Percentiles rank a stretch among this genome's conserved stretches.
Evolutionary conservation across 768 basidiomycete genomes (phyloP).

Genomic region (Rubroboletus pulcherrimus): DNA sequence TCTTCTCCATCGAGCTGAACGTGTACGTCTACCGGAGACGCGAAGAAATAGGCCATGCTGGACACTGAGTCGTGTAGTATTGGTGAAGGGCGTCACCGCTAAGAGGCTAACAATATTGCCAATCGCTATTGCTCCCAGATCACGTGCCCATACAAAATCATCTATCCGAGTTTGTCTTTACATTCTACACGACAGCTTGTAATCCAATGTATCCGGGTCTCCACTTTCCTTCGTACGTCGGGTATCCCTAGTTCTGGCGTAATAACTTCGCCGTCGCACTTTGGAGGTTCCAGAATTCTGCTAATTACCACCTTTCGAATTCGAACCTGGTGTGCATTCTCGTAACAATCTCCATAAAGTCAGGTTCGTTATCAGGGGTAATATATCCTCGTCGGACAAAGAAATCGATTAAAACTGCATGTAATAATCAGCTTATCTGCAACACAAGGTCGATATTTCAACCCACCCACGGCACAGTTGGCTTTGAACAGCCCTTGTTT

Average conservation of each 20-base stretch:
- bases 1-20: slow-evolving; percentile 87
- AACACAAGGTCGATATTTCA: background rate
- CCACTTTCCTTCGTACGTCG: background rate
- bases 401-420: slow-evolving; percentile 82
- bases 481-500: slow-evolving; percentile 79
- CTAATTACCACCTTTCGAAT: slow-evolving; percentile 47
- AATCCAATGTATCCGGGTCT: background rate
- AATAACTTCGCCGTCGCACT: background rate
- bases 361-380: slow-evolving; percentile 83
- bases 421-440: background rate
- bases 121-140: background rate
- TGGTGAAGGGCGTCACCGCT: background rate
- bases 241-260: background rate
- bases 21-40: slow-evolving; percentile 87
- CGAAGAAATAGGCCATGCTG: slow-evolving; percentile 82
- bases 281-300: background rate
- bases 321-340: slow-evolving; percentile 72
- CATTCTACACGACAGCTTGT: background rate
- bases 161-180: background rate
- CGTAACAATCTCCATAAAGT: slow-evolving; percentile 73
- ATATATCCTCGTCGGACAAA: slow-evolving; percentile 82
- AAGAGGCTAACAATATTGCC: background rate
- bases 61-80: background rate
- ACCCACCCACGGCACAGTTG: slow-evolving; percentile 82
- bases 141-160: slow-evolving; percentile 2